phyloP scores from a whole-genome alignment of 2,329 filamentous ascomycete genomes.

The Phialemoniopsis sp. region DNA sequence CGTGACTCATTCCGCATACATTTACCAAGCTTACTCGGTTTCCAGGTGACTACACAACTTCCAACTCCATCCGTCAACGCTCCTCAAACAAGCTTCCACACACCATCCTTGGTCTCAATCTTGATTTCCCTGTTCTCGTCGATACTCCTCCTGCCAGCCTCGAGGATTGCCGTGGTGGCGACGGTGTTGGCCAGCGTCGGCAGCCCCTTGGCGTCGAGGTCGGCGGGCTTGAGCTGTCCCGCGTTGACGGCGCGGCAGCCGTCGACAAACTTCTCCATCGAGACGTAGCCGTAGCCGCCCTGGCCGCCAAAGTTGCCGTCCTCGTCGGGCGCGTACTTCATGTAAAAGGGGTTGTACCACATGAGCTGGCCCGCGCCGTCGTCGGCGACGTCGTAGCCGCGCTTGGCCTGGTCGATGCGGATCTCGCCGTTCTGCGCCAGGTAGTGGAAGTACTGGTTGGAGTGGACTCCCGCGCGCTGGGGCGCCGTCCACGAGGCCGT shows the following conservation, averaged over 20 bases:
- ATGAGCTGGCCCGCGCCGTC: conserved; percentile 66
- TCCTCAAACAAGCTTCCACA: conserved; percentile 61
- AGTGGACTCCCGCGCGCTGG: conserved; percentile 89
- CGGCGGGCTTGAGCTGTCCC: conserved; percentile 64
- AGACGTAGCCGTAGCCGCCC: conserved; percentile 88
- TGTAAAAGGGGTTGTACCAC: conserved; percentile 95
- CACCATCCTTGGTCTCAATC: conserved; percentile 62
- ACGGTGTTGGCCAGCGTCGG: conserved; percentile 87
- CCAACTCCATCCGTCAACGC: too few species aligned
- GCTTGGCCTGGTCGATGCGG: conserved; percentile 82
- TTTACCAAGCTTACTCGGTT: too few species aligned
- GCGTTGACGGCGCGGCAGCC: conserved; percentile 76
- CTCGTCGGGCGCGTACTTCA: conserved; percentile 91
- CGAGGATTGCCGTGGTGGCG: conserved; percentile 85
- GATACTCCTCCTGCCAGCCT: conserved; percentile 79
- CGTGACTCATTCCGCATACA: too few species aligned
- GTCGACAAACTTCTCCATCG: conserved; percentile 94
- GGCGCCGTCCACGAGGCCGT: conserved; percentile 94
- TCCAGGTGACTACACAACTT: too few species aligned
- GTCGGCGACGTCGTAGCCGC: conserved; percentile 91
- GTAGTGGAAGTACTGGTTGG: conserved; percentile 96
- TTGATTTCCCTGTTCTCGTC: conserved; percentile 77
- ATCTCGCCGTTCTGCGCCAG: conserved; percentile 82
- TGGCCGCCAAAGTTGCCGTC: conserved; percentile 92
- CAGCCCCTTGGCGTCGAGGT: conserved; percentile 75